Evolutionary conservation across 2,329 filamentous ascomycete species (phyloP), one percentile per base, ranked within the genome.

Genomic region (Alternaria rosae): DNA sequence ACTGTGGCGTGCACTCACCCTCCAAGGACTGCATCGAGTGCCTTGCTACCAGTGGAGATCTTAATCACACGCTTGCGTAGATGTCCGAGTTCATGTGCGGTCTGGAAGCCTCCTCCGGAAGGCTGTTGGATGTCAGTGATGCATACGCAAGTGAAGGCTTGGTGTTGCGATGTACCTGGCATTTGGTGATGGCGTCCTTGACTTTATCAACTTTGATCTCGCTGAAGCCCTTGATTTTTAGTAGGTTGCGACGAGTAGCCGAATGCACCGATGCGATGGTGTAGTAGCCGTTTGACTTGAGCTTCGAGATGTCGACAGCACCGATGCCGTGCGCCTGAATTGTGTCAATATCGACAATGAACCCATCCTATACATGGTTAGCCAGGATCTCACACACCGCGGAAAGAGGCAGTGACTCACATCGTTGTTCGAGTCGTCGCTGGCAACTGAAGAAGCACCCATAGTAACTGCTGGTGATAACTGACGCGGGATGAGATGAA

Each of bases 161-260:
- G 6, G 4, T n/a, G 15, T 21, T 6, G 20, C 41, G 6, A 70
- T 78, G 57, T 76, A 88, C 86, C 75, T 86, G 79, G 61, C 85
- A 88, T 75, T 89, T 89, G 47, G 83, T 82, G 56, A 88, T 84
- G 51, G 89, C 89, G 68, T 91, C 89, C 72, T 89, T 91, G 73
- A 91, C 84, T 76, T 91, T 91, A 66, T 91, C 89, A 5, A 91
- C 89, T 76, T 91, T 91, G 71, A 87, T 83, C 73, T 91, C 89
- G 59, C 88, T 90, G 77, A 91, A 90, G 9, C 89, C 89, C 71
- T 89, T 90, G 76, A 91, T 90, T 74, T 88, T 90, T 55, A 88
- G 78, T 15, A 91, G 81, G 17, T 82, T 86, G 70, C 85, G 86
- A 54, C 86, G 84, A 43, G 87, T 89, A 15, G 87, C 86, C 15